Evolutionary conservation across 2,329 filamentous ascomycete species (phyloP).

Genomic region (Dothideomycetidae sp.): DNA sequence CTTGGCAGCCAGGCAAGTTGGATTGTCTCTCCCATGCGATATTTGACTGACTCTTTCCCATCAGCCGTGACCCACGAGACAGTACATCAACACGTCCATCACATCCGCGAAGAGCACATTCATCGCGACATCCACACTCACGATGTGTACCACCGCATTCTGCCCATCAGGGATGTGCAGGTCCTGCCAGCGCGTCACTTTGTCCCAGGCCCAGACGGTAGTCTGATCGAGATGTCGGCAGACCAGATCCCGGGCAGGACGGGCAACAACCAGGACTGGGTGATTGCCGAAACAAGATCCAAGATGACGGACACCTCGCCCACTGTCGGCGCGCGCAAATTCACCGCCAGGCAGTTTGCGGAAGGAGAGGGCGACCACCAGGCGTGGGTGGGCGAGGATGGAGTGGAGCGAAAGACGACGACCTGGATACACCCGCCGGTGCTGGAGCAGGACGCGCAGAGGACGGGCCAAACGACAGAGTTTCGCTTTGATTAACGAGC

Average conservation of each 20-base stretch:
- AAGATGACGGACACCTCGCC: slow-evolving; percentile 13
- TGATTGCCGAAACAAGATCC: slow-evolving; percentile 22
- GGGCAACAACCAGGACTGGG: slow-evolving; percentile 17
- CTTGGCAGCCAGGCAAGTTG: slow-evolving; percentile 25
- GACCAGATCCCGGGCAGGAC: slow-evolving; percentile 24
- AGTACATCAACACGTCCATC: slow-evolving; percentile 29
- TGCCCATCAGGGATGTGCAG: slow-evolving; percentile 40
- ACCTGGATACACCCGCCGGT: slow-evolving; percentile 34
- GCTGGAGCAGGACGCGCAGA: slow-evolving; percentile 22
- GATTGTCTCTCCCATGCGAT: neutral
- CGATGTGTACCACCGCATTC: slow-evolving; percentile 37
- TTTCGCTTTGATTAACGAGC: slow-evolving; percentile 20
- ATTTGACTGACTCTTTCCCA: neutral
- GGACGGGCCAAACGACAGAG: slow-evolving; percentile 22
- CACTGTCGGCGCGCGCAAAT: slow-evolving; percentile 15
- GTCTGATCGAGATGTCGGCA: slow-evolving; percentile 31
- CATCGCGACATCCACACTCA: slow-evolving; percentile 42
- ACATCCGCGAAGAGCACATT: slow-evolving; percentile 34
- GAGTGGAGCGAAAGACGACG: slow-evolving; percentile 28
- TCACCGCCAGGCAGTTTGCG: slow-evolving; percentile 24
- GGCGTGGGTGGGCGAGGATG: slow-evolving; percentile 27
- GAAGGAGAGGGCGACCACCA: slow-evolving; percentile 28
- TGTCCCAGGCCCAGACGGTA: slow-evolving; percentile 24
- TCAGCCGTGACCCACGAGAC: slow-evolving; percentile 40
- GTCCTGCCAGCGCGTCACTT: slow-evolving; percentile 41